Evolutionary conservation across 257 asterid species (phyloP), one percentile per base, ranked within the genome.

Genomic region (Solanum piurae): DNA sequence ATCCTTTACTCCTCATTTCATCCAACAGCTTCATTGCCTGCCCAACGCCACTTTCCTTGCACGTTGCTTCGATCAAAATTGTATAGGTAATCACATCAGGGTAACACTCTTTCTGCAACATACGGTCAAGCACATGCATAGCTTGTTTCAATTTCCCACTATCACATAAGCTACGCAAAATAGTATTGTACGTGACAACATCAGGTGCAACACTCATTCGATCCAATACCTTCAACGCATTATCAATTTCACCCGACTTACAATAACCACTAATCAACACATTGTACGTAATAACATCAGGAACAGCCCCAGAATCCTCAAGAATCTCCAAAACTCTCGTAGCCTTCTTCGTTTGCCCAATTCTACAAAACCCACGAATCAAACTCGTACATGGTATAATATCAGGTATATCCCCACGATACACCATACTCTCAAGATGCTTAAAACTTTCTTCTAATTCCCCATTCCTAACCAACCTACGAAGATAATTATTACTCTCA

Each of bases 221-320:
- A 25, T 94, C 96, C 90, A 96, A 85, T 25, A 95, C 88, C 84
- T 89, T 91, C 93, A 96, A 84, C 0, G 99, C 98, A 33, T 89
- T 92, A 38, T 88, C 62, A 27, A 95, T 89, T 93, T 95, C 98
- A 36, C 99, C 98, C 0, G 95, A 93, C 89, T 92, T 96, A 49
- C 98, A 95, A 86, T 91, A 94, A 49, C 98, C 99, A 80, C 96
- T 92, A 38, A 96, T 96, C 94, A 96, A 89, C 74, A 95, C 95
- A 83, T 96, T 95, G 87, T 96, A 95, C n/a, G 99, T 93, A 33
- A 94, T 95, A 86, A 96, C 98, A 93, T 96, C 98, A 7, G 96
- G 99, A 44, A 92, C 97, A 4, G 98, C 97, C 86, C 98, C 97
- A 0, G 99, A 95, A 4, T 92, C 94, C 92, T 96, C 97, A 5